These are phyloP conservation scores for Neoscytalidium dimidiatum DNA, from an alignment of 2,329 filamentous ascomycete genomes.

Conservation along the genomic window DNA sequence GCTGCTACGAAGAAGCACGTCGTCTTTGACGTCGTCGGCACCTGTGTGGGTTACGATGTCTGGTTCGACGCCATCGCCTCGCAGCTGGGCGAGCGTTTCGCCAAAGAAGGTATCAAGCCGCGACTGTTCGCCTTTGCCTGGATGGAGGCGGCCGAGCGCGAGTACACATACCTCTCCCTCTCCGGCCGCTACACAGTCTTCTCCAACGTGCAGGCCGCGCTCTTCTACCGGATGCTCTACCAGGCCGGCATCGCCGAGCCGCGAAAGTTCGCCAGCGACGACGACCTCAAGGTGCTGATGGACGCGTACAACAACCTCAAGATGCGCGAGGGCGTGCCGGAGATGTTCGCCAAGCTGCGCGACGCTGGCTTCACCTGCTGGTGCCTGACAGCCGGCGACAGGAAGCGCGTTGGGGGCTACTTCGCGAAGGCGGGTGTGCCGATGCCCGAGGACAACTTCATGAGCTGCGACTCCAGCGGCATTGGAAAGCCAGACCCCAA, in stretches of 20 bases:
- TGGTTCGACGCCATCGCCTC: slow-evolving; percentile 45
- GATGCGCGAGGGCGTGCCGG: slow-evolving; percentile 42
- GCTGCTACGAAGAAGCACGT: slow-evolving; percentile 15
- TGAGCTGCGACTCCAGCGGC: slow-evolving; percentile 52
- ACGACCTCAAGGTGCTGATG: slow-evolving; percentile 44
- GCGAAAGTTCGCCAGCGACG: slow-evolving; percentile 43
- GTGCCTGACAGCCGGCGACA: slow-evolving; percentile 57
- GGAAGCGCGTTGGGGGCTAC: slow-evolving; percentile 53
- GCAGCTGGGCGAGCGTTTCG: slow-evolving; percentile 46
- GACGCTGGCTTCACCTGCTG: slow-evolving; percentile 54
- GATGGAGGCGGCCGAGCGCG: slow-evolving; percentile 51
- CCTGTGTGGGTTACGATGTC: slow-evolving; percentile 50
- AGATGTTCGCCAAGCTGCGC: slow-evolving; percentile 47
- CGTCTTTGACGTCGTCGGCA: slow-evolving; percentile 52
- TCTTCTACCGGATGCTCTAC: slow-evolving; percentile 54
- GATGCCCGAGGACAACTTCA: slow-evolving; percentile 53
- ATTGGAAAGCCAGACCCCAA: slow-evolving; percentile 54
- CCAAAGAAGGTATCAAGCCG: slow-evolving; percentile 40
- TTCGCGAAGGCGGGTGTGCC: slow-evolving; percentile 52
- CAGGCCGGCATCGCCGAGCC: slow-evolving; percentile 49
- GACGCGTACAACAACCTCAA: slow-evolving; percentile 36
- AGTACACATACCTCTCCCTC: slow-evolving; percentile 53
- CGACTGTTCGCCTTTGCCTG: slow-evolving; percentile 50
- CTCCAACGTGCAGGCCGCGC: slow-evolving; percentile 43
- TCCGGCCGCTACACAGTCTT: slow-evolving; percentile 48